Evolutionary conservation across 139 green algal species (phyloP).

Genomic region (Auxenochlorella pyrenoidosa): DNA sequence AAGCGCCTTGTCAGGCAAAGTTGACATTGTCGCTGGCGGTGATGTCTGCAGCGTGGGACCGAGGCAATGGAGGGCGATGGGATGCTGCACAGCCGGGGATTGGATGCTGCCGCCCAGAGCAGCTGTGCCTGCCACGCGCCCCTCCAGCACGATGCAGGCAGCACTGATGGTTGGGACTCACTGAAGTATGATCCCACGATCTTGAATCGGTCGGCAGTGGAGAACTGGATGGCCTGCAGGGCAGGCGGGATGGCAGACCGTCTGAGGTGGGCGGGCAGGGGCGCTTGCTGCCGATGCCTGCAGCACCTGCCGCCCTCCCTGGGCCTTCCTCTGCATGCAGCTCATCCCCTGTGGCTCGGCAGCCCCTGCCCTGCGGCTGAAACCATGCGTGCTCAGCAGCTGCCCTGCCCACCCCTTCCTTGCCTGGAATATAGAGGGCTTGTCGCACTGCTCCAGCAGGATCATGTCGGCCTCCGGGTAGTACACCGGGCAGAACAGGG

Average conservation of each 20-base stretch:
- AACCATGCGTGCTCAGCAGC: too few relatives aligned
- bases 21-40: neutral
- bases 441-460: conserved; percentile 50
- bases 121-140: too few relatives aligned
- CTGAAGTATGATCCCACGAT: conserved; percentile 18
- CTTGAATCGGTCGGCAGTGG: conserved; percentile 19
- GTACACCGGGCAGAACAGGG: conserved; percentile 50
- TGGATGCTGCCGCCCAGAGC: too few relatives aligned
- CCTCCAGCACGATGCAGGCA: too few relatives aligned
- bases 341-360: neutral
- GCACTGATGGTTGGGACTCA: too few relatives aligned
- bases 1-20: neutral
- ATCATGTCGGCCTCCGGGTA: conserved; percentile 15
- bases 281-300: neutral
- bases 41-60: neutral
- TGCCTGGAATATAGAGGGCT: conserved; percentile 42
- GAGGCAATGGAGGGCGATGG: too few relatives aligned
- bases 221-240: conserved; percentile 30
- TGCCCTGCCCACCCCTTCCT: neutral
- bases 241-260: neutral
- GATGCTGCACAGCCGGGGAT: too few relatives aligned
- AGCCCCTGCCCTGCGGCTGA: too few relatives aligned
- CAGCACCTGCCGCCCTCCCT: too few relatives aligned
- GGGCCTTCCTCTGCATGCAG: too few relatives aligned
- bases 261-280: too few relatives aligned